A percentile compares a stretch with the other conserved stretches of the same genome.
phyloP scores from a whole-genome alignment of 192 early-diverging fungal genomes.

The Coemansia aciculifera region DNA sequence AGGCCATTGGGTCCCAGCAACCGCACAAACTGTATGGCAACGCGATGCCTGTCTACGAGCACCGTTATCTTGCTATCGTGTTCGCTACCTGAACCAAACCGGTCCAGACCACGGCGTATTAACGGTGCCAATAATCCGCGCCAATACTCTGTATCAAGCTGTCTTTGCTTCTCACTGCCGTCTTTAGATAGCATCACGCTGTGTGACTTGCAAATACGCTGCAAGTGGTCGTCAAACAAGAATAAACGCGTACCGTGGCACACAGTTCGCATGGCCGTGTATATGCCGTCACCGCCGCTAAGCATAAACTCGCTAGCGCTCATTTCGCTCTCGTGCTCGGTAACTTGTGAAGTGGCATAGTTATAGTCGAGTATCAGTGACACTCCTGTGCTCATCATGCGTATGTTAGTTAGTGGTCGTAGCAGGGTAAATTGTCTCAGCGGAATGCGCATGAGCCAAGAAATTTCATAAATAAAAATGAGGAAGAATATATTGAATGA shows the following conservation, averaged over 20 bases:
- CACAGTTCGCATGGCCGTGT: conserved; percentile 50
- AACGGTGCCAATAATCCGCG: conserved; percentile 28
- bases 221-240: conserved; percentile 44
- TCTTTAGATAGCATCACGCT: conserved; percentile 17
- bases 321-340: conserved; percentile 18
- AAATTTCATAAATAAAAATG: neutral
- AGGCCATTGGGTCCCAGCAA: conserved; percentile 7
- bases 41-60: conserved; percentile 20
- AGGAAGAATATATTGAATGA: neutral
- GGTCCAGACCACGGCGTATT: conserved; percentile 27
- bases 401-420: conserved; percentile 2
- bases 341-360: conserved; percentile 15
- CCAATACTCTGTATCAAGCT: conserved; percentile 28
- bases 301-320: conserved; percentile 50
- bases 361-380: conserved; percentile 40
- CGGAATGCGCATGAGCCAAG: neutral
- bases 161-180: neutral
- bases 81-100: conserved; percentile 4
- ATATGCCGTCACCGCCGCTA: conserved; percentile 30
- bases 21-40: conserved; percentile 29
- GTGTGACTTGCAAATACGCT: conserved; percentile 40
- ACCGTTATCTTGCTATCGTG: conserved; percentile 44
- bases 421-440: neutral
- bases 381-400: conserved; percentile 11
- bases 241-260: conserved; percentile 32